Base-by-base conservation (phyloP, 2,329 filamentous ascomycete species). In the Parafenestella ontariensis region DNA sequence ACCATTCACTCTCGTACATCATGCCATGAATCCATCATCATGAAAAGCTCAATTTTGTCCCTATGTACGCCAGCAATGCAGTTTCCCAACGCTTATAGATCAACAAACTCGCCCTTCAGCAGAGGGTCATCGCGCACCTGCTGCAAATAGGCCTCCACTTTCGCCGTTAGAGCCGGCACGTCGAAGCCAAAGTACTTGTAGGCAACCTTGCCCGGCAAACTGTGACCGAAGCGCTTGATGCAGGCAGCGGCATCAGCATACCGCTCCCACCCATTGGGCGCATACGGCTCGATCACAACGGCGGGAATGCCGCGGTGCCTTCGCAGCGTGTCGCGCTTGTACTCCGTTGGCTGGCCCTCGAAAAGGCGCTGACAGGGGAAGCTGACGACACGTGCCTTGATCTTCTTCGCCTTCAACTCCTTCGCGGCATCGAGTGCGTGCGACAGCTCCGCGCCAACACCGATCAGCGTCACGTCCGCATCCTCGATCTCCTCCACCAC, bases 251-350 rank as follows among this genome's bases (percentile, higher is more conserved):
- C 85, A 66, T 86, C 81, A 0, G 84, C 84, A 62, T 86, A 87
- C 18, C 84, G 70, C 72, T 87, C 85, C 84, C 85, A 87, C 0
- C 84, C 83, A 54, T 83, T 82, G 1, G 80, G 76, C 1, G 81
- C 78, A 64, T 85, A 87, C 0, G 85, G 82, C 70, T 89, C 86
- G 39, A 88, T 83, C 4, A 87, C 82, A 15, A 89, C 82, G 1
- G 78, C 72, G 0, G 83, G 82, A 1, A 79, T 74, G 11, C 64
- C 58, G 1, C 54, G 61, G 60, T 77, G 74, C 24, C 76, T 74
- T 41, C 71, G 72, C 41, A 87, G 72, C 1, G 81, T 78, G 1
- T 78, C 61, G 0, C 80, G 76, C 64, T 76, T 79, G 64, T 83
- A 84, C 36, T 78, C 72, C 3, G 73, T 59, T 0, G 73, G 56